These are phyloP conservation scores for Phytopythium aichiense DNA, from an alignment of 352 stramenopile species.

Conservation along the genomic window DNA sequence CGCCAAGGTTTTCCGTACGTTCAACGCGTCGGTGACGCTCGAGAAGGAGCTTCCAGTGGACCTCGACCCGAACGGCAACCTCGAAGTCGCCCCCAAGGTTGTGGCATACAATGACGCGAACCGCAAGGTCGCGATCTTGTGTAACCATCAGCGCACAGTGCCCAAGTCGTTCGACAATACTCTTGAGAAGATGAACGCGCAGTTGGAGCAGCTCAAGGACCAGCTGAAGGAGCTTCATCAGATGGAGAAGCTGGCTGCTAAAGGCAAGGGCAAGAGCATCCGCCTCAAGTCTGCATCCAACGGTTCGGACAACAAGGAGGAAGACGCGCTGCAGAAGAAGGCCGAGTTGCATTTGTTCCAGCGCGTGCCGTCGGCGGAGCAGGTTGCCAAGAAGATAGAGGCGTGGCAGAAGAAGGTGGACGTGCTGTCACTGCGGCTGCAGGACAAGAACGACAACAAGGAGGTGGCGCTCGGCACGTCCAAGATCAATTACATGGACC, in stretches of 20 bases:
- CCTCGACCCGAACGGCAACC: conserved; percentile 52
- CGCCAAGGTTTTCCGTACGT: conserved; percentile 99
- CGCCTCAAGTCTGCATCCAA: conserved; percentile 76
- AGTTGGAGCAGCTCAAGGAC: conserved; percentile 90
- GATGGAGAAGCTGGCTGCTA: conserved; percentile 86
- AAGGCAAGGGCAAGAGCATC: conserved; percentile 87
- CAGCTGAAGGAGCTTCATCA: conserved; percentile 95
- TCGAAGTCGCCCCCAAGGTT: conserved; percentile 89
- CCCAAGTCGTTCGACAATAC: conserved; percentile 95
- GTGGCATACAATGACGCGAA: conserved; percentile 99
- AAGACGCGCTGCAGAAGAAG: conserved; percentile 88
- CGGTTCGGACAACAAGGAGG: conserved; percentile 80
- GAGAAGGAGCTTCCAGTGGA: conserved; percentile 93
- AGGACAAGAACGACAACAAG: conserved; percentile 99
- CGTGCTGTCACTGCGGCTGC: conserved; percentile 87
- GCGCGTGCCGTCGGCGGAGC: conserved; percentile 86
- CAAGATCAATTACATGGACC: conserved; percentile 99
- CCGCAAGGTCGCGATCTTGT: conserved; percentile 99
- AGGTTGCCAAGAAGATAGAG: conserved; percentile 94
- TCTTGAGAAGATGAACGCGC: conserved; percentile 93
- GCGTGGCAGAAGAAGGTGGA: conserved; percentile 95
- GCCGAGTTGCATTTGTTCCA: conserved; percentile 94
- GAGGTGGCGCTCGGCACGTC: conserved; percentile 98
- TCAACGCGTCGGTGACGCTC: conserved; percentile 99
- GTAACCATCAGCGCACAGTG: conserved; percentile 99